A percentile compares a stretch with the other conserved stretches of the same genome.
Conservation (phyloP, 768 basidiomycete species). For the Neoboletus brunneissimus region DNA sequence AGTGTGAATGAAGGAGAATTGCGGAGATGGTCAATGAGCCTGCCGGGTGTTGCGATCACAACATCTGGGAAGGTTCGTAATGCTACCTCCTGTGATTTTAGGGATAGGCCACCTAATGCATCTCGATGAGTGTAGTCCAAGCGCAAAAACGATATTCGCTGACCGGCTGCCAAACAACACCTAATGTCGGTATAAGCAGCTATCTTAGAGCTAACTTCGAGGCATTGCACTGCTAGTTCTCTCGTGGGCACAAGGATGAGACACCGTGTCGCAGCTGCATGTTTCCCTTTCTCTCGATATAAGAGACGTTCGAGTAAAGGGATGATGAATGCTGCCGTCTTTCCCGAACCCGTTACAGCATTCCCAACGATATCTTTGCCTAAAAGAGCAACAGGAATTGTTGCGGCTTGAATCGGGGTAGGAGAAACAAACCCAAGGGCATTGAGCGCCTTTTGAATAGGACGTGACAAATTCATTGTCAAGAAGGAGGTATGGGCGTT, state of each 20-base stretch:
- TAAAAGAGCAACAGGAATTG: slow-evolving; percentile 89
- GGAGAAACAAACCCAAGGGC: slow-evolving; percentile 77
- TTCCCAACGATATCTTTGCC: slow-evolving; percentile 96
- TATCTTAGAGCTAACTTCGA: slow-evolving; percentile 84
- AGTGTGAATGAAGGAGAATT: slow-evolving; percentile 93
- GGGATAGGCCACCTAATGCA: slow-evolving; percentile 77
- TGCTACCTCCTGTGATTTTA: slow-evolving; percentile 86
- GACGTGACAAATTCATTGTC: slow-evolving; percentile 93
- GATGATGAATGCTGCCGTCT: slow-evolving; percentile 96
- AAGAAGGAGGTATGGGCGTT: slow-evolving; percentile 77
- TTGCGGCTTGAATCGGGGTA: slow-evolving; percentile 93
- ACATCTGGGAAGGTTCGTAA: slow-evolving; percentile 89
- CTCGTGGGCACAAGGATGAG: slow-evolving; percentile 92
- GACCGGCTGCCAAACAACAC: slow-evolving; percentile 91
- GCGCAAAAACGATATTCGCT: slow-evolving; percentile 14
- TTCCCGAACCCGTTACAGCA: slow-evolving; percentile 96
- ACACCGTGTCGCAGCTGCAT: slow-evolving; percentile 83
- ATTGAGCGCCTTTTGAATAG: slow-evolving; percentile 87
- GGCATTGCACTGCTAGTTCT: slow-evolving; percentile 94
- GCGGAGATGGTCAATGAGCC: slow-evolving; percentile 94
- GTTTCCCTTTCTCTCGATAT: slow-evolving; percentile 87
- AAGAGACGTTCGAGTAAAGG: slow-evolving; percentile 91
- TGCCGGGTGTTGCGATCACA: slow-evolving; percentile 94
- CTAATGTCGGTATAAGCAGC: slow-evolving; percentile 86
- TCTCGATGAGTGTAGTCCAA: slow-evolving; percentile 2